Percentiles rank a stretch among this genome's conserved stretches.
These are phyloP conservation scores for Alnus rubra DNA, from an alignment of 306 rosid genomes.

Conservation along the genomic window DNA sequence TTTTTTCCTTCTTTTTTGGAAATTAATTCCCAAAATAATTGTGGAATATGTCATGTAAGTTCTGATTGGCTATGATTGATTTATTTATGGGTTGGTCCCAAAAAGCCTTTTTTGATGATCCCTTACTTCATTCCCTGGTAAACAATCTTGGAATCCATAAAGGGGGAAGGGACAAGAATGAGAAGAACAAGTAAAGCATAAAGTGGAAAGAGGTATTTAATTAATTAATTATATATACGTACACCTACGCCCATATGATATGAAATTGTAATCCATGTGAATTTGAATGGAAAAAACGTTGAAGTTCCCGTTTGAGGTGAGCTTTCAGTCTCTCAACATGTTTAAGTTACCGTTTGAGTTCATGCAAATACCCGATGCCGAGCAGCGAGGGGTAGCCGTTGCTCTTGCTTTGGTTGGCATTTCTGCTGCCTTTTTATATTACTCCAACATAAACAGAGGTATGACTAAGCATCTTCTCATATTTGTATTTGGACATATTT, in stretches of 20 bases:
- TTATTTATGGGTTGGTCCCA: too few relatives aligned
- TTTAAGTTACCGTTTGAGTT: conserved; percentile 35
- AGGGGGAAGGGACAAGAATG: not conserved
- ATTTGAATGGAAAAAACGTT: conserved; percentile 25
- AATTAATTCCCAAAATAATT: too few relatives aligned
- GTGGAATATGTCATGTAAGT: too few relatives aligned
- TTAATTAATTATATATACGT: too few relatives aligned
- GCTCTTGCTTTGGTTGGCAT: conserved; percentile 40
- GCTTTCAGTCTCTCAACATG: conserved; percentile 19
- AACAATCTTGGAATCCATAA: not conserved
- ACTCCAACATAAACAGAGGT: conserved; percentile 21
- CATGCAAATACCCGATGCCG: conserved; percentile 18
- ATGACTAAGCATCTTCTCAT: not conserved
- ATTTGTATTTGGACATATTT: too few relatives aligned
- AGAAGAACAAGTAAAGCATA: not conserved
- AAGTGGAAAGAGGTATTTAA: not conserved
- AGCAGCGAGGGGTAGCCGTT: conserved; percentile 26
- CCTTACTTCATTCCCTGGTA: not conserved
- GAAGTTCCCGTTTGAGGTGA: conserved; percentile 33
- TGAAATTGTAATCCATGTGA: not conserved
- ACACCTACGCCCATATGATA: not conserved
- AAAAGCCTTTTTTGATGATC: not conserved
- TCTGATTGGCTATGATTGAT: too few relatives aligned
- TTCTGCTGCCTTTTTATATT: conserved; percentile 29
- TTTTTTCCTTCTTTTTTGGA: too few relatives aligned